phyloP scores from a whole-genome alignment of 768 basidiomycete genomes.

The Mrakia hoshinonis region DNA sequence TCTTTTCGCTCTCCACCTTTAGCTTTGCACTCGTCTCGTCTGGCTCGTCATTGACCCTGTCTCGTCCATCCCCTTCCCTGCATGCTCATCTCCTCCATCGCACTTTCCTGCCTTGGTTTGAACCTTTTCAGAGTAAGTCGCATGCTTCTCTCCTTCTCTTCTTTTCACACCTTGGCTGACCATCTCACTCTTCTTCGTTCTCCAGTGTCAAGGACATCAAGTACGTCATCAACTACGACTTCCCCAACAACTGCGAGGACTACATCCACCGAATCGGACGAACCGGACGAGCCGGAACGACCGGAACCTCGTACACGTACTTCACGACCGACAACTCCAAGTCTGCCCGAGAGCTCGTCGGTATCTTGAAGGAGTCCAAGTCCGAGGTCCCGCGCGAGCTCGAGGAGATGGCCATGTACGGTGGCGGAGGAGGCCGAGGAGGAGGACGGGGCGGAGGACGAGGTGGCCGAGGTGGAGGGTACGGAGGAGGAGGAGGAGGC shows the following conservation, averaged over 20 bases:
- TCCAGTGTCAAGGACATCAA: conserved; percentile 91
- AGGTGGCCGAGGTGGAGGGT: conserved; percentile 50
- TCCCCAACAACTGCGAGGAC: conserved; percentile 96
- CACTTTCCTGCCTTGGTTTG: conserved; percentile 18
- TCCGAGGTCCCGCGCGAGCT: conserved; percentile 76
- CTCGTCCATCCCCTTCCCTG: not conserved
- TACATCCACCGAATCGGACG: conserved; percentile 89
- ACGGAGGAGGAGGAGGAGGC: conserved; percentile 43
- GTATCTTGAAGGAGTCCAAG: conserved; percentile 78
- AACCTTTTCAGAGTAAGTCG: conserved; percentile 26
- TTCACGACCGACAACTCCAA: conserved; percentile 81
- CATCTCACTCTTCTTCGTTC: conserved; percentile 21
- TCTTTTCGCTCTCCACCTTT: not conserved
- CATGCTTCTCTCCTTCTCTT: not conserved
- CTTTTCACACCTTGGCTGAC: not conserved
- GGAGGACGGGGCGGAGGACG: conserved; percentile 20
- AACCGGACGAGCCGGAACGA: conserved; percentile 76
- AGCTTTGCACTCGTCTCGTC: no score
- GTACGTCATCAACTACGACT: conserved; percentile 86
- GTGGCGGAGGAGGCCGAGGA: conserved; percentile 58
- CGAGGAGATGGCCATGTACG: conserved; percentile 83
- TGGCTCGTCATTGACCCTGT: not conserved
- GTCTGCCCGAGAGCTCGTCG: conserved; percentile 80
- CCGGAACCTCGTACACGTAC: conserved; percentile 87
- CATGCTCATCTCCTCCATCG: conserved; percentile 13